A percentile compares a stretch with the other conserved stretches of the same genome.
phyloP scores from a whole-genome alignment of 1,284 basidiomycete species.

The Ceratobasidium papillatum region DNA sequence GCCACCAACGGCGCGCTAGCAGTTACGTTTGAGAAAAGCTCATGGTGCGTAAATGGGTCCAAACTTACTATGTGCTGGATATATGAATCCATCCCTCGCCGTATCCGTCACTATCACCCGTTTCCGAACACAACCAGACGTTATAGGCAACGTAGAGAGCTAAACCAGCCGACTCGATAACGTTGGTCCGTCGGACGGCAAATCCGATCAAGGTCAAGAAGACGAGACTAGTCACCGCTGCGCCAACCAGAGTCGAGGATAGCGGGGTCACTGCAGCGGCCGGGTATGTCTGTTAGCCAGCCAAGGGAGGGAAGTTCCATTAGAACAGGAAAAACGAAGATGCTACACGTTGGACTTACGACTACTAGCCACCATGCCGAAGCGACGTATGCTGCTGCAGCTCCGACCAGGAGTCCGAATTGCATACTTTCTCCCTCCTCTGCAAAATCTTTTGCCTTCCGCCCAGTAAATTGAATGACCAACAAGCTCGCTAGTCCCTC shows the following conservation, averaged over 20 bases:
- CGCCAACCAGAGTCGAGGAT: constrained; percentile 85
- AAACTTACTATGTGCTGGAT: constrained; percentile 58
- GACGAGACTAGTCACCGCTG: constrained; percentile 72
- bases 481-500: constrained; percentile 85
- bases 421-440: constrained; percentile 75
- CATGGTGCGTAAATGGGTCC: too few species aligned
- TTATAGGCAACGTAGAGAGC: constrained; percentile 88
- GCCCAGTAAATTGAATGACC: constrained; percentile 74
- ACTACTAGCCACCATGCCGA: constrained; percentile 83
- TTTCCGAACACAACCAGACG: constrained; percentile 77
- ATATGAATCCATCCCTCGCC: constrained; percentile 44
- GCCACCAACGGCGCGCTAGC: constrained; percentile 73
- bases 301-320: neutral
- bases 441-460: constrained; percentile 74
- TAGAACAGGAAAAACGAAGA: neutral
- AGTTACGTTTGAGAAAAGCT: constrained; percentile 19
- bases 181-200: constrained; percentile 85
- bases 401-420: constrained; percentile 74
- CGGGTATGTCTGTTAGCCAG: constrained; percentile 69
- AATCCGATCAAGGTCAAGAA: constrained; percentile 94
- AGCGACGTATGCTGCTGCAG: constrained; percentile 76
- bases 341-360: constrained; percentile 57
- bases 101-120: constrained; percentile 41
- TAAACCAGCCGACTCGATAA: constrained; percentile 89
- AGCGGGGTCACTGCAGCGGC: constrained; percentile 80